Evolutionary conservation across 2,329 filamentous ascomycete genomes (phyloP).

Genomic region (Fusarium lyarnte): DNA sequence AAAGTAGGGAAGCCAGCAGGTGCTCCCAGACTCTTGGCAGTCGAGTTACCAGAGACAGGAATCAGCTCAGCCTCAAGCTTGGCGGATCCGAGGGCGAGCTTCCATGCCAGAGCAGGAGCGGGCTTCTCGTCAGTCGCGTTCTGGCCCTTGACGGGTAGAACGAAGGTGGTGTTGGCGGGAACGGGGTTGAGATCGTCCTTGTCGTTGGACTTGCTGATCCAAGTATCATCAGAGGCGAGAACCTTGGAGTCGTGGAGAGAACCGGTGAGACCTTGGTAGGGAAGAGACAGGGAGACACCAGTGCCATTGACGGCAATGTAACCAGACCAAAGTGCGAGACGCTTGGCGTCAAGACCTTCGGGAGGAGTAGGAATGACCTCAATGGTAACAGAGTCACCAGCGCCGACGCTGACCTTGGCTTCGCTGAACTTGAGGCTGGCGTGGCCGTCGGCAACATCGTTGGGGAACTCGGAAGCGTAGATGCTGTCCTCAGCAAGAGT

Average conservation of each 20-base stretch:
- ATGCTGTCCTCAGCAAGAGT: conserved; percentile 51
- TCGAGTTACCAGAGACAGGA: conserved; percentile 40
- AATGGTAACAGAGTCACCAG: conserved; percentile 55
- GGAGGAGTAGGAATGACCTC: conserved; percentile 57
- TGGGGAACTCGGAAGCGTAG: conserved; percentile 56
- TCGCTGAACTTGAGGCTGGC: conserved; percentile 56
- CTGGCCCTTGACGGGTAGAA: conserved; percentile 52
- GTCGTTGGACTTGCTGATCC: conserved; percentile 49
- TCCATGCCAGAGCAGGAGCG: conserved; percentile 53
- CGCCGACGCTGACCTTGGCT: conserved; percentile 55
- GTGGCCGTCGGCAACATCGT: conserved; percentile 47
- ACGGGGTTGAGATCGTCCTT: conserved; percentile 36
- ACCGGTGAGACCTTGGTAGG: conserved; percentile 53
- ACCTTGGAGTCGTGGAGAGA: conserved; percentile 47
- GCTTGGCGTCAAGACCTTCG: conserved; percentile 44
- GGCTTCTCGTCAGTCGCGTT: conserved; percentile 36
- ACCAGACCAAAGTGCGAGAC: conserved; percentile 55
- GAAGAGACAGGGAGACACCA: conserved; percentile 49
- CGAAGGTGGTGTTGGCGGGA: conserved; percentile 51
- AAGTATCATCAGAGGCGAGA: conserved; percentile 36
- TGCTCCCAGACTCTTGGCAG: conserved; percentile 12
- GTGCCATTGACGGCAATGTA: conserved; percentile 54
- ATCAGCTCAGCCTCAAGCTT: conserved; percentile 57
- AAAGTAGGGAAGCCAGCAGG: conserved; percentile 50
- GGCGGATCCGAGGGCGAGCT: conserved; percentile 57